Evolutionary conservation across 495 filamentous ascomycete species (phyloP).

Genomic region (Sphaerosporella brunnea): DNA sequence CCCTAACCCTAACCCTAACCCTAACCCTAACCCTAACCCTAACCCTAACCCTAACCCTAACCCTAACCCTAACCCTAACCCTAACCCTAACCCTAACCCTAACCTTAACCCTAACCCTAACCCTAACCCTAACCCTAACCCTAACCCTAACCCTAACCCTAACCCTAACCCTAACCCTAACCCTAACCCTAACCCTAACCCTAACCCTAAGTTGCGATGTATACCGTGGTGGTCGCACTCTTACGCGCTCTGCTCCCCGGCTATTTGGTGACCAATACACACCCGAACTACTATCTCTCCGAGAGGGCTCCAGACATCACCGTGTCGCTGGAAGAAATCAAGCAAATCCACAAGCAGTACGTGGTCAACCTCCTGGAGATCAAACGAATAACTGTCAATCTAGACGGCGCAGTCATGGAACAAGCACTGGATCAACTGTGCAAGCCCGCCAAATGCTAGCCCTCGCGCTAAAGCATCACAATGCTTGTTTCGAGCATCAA

Average conservation of each 20-base stretch:
- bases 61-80: no score
- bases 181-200: no score
- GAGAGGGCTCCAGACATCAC: neutral
- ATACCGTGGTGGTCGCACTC: neutral
- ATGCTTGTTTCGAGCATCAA: neutral
- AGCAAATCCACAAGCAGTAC: neutral
- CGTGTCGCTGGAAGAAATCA: neutral
- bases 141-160: no score
- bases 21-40: no score
- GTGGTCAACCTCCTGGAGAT: neutral
- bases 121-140: no score
- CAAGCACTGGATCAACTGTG: neutral
- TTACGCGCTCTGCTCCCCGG: neutral
- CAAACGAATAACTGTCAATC: neutral
- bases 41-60: no score
- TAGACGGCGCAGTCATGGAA: neutral
- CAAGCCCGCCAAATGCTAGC: neutral
- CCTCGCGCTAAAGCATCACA: neutral
- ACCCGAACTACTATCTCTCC: neutral
- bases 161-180: no score
- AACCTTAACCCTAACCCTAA: no score
- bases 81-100: no score
- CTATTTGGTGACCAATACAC: neutral
- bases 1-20: no score
- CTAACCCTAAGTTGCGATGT: no score